phyloP scores from a whole-genome alignment of 371 early-diverging fungal species.

The Mortierella sp. region DNA sequence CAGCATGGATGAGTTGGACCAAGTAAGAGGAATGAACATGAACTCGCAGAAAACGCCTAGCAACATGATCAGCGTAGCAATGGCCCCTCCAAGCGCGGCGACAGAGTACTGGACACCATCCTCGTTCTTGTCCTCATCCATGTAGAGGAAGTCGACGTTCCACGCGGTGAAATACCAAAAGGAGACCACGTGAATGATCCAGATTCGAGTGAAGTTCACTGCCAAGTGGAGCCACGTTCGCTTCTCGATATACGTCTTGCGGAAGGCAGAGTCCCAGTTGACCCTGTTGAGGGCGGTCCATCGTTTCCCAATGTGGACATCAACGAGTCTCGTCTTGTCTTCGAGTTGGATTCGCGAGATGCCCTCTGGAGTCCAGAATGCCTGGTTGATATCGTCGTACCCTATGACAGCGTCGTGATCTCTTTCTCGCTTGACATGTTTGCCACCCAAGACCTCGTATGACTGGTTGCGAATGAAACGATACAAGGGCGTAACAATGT shows the following conservation, averaged over 20 bases:
- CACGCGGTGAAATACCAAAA: slow-evolving; percentile 88
- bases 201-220: slow-evolving; percentile 87
- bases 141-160: slow-evolving; percentile 77
- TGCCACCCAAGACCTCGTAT: slow-evolving; percentile 77
- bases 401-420: slow-evolving; percentile 86
- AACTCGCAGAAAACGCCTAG: slow-evolving; percentile 77
- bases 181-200: slow-evolving; percentile 86
- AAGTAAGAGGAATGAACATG: slow-evolving; percentile 73
- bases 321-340: slow-evolving; percentile 66
- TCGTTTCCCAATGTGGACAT: slow-evolving; percentile 71
- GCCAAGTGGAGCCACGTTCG: slow-evolving; percentile 88
- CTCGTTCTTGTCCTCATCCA: slow-evolving; percentile 54
- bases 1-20: slow-evolving; percentile 69
- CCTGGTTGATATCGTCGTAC: slow-evolving; percentile 92
- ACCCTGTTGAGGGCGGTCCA: slow-evolving; percentile 74
- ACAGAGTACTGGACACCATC: slow-evolving; percentile 72
- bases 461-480: slow-evolving; percentile 80
- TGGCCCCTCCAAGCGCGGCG: slow-evolving; percentile 80
- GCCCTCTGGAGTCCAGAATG: slow-evolving; percentile 83
- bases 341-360: slow-evolving; percentile 69
- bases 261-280: slow-evolving; percentile 77
- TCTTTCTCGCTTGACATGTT: slow-evolving; percentile 79
- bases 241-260: slow-evolving; percentile 89
- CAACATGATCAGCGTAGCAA: slow-evolving; percentile 76
- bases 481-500: slow-evolving; percentile 83